Evolutionary conservation across 306 rosid genomes (phyloP).

Genomic region (Hippophae rhamnoides): DNA sequence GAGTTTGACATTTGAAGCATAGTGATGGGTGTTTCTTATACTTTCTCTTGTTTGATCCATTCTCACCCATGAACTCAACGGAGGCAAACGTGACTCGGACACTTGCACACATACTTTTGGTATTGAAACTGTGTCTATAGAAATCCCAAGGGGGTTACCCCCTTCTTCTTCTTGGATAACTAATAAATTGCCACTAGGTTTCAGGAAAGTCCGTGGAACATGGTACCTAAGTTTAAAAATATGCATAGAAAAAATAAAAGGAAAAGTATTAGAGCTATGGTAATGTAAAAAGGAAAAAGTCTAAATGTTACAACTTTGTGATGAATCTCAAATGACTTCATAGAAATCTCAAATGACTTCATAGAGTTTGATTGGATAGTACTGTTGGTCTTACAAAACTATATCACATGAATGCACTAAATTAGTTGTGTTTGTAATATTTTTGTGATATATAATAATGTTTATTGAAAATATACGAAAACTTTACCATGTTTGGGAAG

Average conservation of each 20-base stretch:
- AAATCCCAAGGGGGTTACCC: slow-evolving; percentile 42
- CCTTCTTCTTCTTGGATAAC: slow-evolving; percentile 68
- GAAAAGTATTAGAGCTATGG: background rate
- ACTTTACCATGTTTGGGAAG: slow-evolving; percentile 75
- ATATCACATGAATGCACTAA: too few species aligned
- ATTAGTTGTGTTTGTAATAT: too few species aligned
- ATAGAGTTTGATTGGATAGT: too few species aligned
- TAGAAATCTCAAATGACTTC: too few species aligned
- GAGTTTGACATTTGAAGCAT: slow-evolving; percentile 9
- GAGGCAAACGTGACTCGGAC: slow-evolving; percentile 30
- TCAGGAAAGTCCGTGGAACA: slow-evolving; percentile 66
- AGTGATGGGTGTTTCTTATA: background rate
- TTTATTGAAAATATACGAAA: background rate
- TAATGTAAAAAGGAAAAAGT: too few species aligned
- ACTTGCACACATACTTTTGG: slow-evolving; percentile 25
- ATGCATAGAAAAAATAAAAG: background rate
- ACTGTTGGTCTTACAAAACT: too few species aligned
- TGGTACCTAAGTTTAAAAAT: slow-evolving; percentile 49
- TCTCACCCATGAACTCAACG: slow-evolving; percentile 24
- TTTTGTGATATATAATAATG: too few species aligned
- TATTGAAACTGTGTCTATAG: slow-evolving; percentile 27
- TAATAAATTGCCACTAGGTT: slow-evolving; percentile 48
- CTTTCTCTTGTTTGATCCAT: slow-evolving; percentile 1
- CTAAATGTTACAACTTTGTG: too few species aligned
- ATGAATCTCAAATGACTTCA: too few species aligned